Conservation (phyloP, 1,284 basidiomycete species). For the Cutaneotrichosporon dermatis region DNA sequence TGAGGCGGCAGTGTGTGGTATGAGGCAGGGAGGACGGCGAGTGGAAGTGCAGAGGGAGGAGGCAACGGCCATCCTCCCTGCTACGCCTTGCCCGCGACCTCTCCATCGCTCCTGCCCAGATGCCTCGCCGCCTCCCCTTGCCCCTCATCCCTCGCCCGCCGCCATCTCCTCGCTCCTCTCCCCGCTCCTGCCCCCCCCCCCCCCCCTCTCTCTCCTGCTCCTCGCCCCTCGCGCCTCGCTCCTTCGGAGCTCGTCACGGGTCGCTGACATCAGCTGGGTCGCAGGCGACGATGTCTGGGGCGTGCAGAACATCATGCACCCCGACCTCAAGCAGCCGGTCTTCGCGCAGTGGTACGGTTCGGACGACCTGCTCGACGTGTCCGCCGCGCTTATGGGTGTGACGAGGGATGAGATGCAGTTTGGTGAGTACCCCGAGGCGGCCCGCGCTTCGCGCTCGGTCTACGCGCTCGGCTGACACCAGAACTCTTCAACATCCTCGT, state of each 20-base stretch:
- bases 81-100: too few relatives aligned
- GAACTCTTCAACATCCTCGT: slow-evolving; percentile 76
- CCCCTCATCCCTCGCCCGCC: too few relatives aligned
- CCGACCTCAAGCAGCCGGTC: slow-evolving; percentile 58
- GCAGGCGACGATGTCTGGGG: slow-evolving; percentile 66
- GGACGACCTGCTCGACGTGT: slow-evolving; percentile 55
- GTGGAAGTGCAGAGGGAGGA: too few relatives aligned
- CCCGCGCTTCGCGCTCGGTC: neutral
- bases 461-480: slow-evolving; percentile 29
- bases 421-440: slow-evolving; percentile 53
- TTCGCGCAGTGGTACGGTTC: slow-evolving; percentile 69
- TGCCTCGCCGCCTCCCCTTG: too few relatives aligned
- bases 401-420: slow-evolving; percentile 60
- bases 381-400: slow-evolving; percentile 58
- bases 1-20: too few relatives aligned
- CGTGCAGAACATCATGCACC: slow-evolving; percentile 75
- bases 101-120: too few relatives aligned
- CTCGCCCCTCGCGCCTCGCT: too few relatives aligned
- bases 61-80: too few relatives aligned
- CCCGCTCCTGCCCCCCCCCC: too few relatives aligned
- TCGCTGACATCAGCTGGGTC: neutral
- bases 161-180: too few relatives aligned
- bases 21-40: too few relatives aligned
- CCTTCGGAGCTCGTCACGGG: neutral
- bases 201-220: too few relatives aligned